Percentiles rank a stretch among this genome's conserved stretches.
Conservation (phyloP, 768 basidiomycete genomes). For the Suillus occidentalis region DNA sequence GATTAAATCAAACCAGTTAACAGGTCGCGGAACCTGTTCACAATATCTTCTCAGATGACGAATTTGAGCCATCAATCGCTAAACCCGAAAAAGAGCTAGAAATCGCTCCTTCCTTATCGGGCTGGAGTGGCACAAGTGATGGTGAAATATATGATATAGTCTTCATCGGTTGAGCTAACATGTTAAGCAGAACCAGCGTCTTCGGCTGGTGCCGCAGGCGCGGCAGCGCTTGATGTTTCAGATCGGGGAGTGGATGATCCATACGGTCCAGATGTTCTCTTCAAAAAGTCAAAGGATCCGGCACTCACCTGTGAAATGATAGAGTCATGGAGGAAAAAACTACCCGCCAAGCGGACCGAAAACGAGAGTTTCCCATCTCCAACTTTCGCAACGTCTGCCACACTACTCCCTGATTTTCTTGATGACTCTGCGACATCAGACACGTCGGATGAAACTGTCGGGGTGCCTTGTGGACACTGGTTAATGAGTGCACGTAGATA, state of each 20-base stretch:
- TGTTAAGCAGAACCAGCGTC: constrained; percentile 20
- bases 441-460: constrained; percentile 32
- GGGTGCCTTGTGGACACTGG: constrained; percentile 33
- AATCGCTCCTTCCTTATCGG: constrained; percentile 27
- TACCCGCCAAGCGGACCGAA: constrained; percentile 17
- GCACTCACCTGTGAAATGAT: constrained; percentile 29
- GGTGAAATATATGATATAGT: constrained; percentile 16
- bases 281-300: constrained; percentile 23
- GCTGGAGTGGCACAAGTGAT: constrained; percentile 31
- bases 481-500: constrained; percentile 17
- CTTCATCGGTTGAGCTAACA: neutral
- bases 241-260: constrained; percentile 19
- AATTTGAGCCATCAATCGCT: neutral
- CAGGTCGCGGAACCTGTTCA: constrained; percentile 33
- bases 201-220: constrained; percentile 20
- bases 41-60: constrained; percentile 21
- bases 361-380: constrained; percentile 12
- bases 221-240: constrained; percentile 17
- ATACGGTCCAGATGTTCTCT: constrained; percentile 12
- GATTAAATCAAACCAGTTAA: neutral
- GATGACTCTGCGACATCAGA: constrained; percentile 26
- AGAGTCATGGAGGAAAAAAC: constrained; percentile 31
- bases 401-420: constrained; percentile 18
- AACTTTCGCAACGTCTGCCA: neutral
- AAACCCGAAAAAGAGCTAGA: neutral